These are phyloP conservation scores for Carex arenaria DNA, from an alignment of 202 grass and related monocot genomes.

Conservation along the genomic window DNA sequence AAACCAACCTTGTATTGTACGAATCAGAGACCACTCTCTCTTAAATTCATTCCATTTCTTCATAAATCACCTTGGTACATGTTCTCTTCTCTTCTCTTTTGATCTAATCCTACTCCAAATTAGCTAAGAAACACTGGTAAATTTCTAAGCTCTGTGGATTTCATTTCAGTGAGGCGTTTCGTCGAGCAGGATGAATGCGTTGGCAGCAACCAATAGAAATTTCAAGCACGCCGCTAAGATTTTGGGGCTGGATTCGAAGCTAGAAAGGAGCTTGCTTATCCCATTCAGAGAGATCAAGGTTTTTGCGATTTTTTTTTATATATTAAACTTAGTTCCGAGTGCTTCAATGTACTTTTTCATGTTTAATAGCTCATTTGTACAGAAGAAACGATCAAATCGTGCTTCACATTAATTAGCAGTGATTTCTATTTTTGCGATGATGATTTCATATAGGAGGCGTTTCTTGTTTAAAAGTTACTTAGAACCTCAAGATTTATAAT, in stretches of 20 bases:
- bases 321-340: background rate
- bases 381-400: background rate
- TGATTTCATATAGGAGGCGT: background rate
- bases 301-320: background rate
- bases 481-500: background rate
- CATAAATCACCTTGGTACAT: background rate
- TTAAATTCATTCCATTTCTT: too few relatives aligned
- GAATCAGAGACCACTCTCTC: too few relatives aligned
- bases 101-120: background rate
- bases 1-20: too few relatives aligned
- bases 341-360: background rate
- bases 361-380: background rate
- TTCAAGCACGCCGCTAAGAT: constrained; percentile 87
- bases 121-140: background rate
- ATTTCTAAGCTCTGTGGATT: background rate
- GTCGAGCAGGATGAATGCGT: constrained; percentile 67
- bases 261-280: constrained; percentile 87
- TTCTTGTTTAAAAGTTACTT: background rate
- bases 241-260: constrained; percentile 80
- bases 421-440: background rate
- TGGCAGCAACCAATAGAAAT: constrained; percentile 79
- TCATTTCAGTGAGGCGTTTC: constrained; percentile 12
- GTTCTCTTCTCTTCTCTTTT: background rate
- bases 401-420: background rate
- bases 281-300: constrained; percentile 98